phyloP scores from a whole-genome alignment of 257 asterid species.

The Penstemon newberryi region DNA sequence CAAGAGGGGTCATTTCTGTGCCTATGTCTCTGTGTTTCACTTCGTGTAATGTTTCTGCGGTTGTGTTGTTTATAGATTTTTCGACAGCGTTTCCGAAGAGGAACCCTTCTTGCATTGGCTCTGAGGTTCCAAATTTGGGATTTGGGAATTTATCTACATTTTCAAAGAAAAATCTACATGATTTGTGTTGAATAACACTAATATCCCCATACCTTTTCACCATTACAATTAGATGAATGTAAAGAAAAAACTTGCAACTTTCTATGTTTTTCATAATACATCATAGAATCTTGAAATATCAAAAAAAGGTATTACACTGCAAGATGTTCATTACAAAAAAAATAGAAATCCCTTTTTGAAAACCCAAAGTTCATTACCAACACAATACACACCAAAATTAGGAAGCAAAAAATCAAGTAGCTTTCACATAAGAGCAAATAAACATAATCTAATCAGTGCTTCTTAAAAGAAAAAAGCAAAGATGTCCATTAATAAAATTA shows the following conservation, averaged over 20 bases:
- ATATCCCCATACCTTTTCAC: conserved; percentile 5
- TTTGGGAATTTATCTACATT: conserved; percentile 82
- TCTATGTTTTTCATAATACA: too few species aligned
- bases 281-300: neutral
- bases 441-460: neutral
- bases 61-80: conserved; percentile 35
- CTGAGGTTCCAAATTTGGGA: conserved; percentile 54
- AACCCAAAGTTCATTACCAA: conserved; percentile 6
- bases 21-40: conserved; percentile 79
- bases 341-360: conserved; percentile 11
- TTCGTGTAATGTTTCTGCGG: conserved; percentile 37
- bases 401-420: neutral
- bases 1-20: conserved; percentile 97
- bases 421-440: neutral
- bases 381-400: neutral
- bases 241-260: too few species aligned
- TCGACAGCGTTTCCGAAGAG: conserved; percentile 47
- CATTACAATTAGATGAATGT: neutral
- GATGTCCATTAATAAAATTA: too few species aligned
- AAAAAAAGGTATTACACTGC: neutral
- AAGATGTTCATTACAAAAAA: conserved; percentile 11
- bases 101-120: conserved; percentile 73
- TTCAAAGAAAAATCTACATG: conserved; percentile 14
- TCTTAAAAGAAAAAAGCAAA: neutral
- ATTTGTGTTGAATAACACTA: conserved; percentile 2